Conservation (phyloP, 2,329 filamentous ascomycete species). For the Colletotrichum sp. region DNA sequence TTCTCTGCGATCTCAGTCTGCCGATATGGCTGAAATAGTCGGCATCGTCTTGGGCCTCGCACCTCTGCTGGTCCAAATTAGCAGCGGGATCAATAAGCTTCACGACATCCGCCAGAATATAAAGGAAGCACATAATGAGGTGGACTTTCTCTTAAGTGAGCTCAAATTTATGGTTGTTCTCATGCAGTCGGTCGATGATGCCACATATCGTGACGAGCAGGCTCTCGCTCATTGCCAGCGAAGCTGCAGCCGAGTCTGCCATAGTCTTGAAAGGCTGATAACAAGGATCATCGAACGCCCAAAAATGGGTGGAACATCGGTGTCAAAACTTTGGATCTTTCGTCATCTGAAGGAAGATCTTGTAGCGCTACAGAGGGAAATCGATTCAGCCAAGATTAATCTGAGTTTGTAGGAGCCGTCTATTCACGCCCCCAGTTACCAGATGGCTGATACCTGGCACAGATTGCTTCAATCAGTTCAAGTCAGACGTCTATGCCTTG, state of each 20-base stretch:
- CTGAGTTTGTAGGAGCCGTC: not conserved
- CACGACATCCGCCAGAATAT: not conserved
- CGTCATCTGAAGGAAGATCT: not conserved
- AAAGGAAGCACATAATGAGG: not conserved
- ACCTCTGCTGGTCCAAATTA: not conserved
- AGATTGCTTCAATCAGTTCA: not conserved
- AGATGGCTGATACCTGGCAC: rapidly evolving
- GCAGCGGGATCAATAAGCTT: not conserved
- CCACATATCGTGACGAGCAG: not conserved
- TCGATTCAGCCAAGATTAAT: not conserved
- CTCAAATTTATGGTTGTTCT: not conserved
- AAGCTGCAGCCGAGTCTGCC: not conserved
- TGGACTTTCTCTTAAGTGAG: not conserved
- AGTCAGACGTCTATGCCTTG: not conserved
- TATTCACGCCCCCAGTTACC: rapidly evolving
- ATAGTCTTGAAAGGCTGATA: not conserved
- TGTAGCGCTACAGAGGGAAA: not conserved
- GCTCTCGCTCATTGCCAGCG: not conserved
- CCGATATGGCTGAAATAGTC: not conserved
- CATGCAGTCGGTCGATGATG: not conserved
- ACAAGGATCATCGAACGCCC: not conserved
- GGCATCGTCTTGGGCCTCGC: not conserved
- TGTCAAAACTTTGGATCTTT: not conserved
- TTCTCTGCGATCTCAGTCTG: rapidly evolving
- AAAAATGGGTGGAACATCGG: not conserved